Evolutionary conservation across 257 asterid genomes (phyloP), one percentile per base, ranked within the genome.

Genomic region (Fraxinus pennsylvanica): DNA sequence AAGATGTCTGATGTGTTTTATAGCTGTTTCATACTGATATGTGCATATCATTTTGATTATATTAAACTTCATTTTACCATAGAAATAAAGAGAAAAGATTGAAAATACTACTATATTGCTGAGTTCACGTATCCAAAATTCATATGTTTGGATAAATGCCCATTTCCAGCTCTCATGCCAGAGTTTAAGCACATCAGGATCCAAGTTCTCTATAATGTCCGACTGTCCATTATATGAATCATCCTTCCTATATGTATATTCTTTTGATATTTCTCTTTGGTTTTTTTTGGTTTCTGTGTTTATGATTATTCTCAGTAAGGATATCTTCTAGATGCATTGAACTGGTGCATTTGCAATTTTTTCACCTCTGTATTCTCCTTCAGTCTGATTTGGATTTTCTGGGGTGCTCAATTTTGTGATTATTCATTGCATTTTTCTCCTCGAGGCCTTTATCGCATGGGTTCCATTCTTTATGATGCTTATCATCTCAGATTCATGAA

Each of bases 261-360:
- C 29, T 33, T 75, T 69, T 67, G 27, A 52, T 33, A 78, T 45
- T 71, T 45, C 63, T 57, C 54, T 67, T 29, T 67, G 65, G 69
- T 68, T 39, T 73, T 54, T 76, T 71, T 78, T 63, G 74, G 75
- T 81, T 76, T 68, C 35, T 69, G 39, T 79, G 65, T 70, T 63
- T 33, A 63, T 70, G 45, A 41, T 36, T 25, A 29, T 9, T 68
- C 15, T 50, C 33, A 35, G 43, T 71, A n/a, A 57, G 30, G 67
- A 70, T 77, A 69, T 74, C 78, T 83, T 68, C 76, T 74, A 22
- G 43, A 69, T 70, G 50, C 68, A 59, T 72, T 70, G 22, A 21
- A 15, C 36, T n/a, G 66, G 45, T 21, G 27, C 25, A 47, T 52
- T 10, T 36, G 50, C 57, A 14, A 25, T 25, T 8, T 59, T 33